phyloP scores from a whole-genome alignment of 2,329 filamentous ascomycete species.

The Nectriaceae sp. region DNA sequence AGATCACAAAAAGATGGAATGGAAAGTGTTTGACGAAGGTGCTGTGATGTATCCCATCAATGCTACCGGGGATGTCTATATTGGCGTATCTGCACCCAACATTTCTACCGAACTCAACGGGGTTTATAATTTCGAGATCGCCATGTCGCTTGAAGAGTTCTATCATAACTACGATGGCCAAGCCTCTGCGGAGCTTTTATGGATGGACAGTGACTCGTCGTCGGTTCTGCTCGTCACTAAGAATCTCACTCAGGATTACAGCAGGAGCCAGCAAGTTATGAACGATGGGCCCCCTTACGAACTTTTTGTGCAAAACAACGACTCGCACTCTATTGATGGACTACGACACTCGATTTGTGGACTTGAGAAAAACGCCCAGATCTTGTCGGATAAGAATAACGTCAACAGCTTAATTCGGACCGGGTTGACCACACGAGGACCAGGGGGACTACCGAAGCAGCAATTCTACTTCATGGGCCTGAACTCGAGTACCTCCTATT shows the following conservation, averaged over 20 bases:
- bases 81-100: conserved; percentile 73
- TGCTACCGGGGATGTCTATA: conserved; percentile 68
- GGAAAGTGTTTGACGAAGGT: conserved; percentile 62
- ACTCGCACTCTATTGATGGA: conserved; percentile 63
- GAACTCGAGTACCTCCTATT: conserved; percentile 70
- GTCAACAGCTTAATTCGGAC: conserved; percentile 53
- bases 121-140: conserved; percentile 78
- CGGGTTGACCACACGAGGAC: conserved; percentile 69
- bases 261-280: conserved; percentile 57
- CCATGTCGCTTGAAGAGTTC: conserved; percentile 75
- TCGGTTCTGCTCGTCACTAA: conserved; percentile 79
- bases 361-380: conserved; percentile 65
- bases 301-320: conserved; percentile 72
- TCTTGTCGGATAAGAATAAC: conserved; percentile 52
- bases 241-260: conserved; percentile 64
- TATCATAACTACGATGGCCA: conserved; percentile 65
- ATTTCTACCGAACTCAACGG: conserved; percentile 61
- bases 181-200: conserved; percentile 59
- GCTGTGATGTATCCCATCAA: conserved; percentile 67
- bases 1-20: conserved; percentile 25
- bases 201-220: conserved; percentile 82
- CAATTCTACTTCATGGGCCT: conserved; percentile 84
- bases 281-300: conserved; percentile 63
- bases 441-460: conserved; percentile 72
- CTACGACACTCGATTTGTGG: conserved; percentile 83